Base-by-base conservation (phyloP, 2,329 filamentous ascomycete genomes). In the Hypoxylon sp. region DNA sequence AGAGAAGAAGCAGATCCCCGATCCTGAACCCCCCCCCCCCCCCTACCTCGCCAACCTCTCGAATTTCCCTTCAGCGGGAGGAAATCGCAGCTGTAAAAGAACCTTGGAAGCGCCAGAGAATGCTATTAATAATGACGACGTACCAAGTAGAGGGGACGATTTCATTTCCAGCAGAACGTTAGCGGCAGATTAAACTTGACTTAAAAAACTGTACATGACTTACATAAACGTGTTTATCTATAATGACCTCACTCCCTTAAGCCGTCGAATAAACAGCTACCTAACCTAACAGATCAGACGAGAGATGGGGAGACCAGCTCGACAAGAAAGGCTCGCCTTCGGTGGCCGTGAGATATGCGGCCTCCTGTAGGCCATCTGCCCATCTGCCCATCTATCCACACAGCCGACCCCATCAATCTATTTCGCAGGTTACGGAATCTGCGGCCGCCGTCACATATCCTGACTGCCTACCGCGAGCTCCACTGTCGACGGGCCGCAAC, bases 21-120 rank as follows among this genome's bases (percentile, higher is more conserved):
- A 41, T 45, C 29, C 53, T 58, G n/a, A n/a, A n/a, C n/a, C n/a
- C n/a, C n/a, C n/a, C n/a, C n/a, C n/a, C n/a, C n/a, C n/a, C n/a
- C n/a, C n/a, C n/a, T n/a, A n/a, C n/a, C n/a, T n/a, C n/a, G n/a
- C 61, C 61, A 64, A 47, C 61, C 61, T 62, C 61, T 58, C 55
- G 48, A 64, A 51, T 64, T 64, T 64, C 41, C 9, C 50, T 55
- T 53, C 35, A 54, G 47, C 41, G 29, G 42, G 42, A 48, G 48
- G n/a, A n/a, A n/a, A n/a, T n/a, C n/a, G n/a, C n/a, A n/a, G n/a
- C n/a, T n/a, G n/a, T n/a, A n/a, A n/a, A n/a, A n/a, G n/a, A n/a
- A n/a, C n/a, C n/a, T n/a, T n/a, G n/a, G n/a, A n/a, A n/a, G n/a
- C n/a, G n/a, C n/a, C n/a, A n/a, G n/a, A n/a, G 26, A 26, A 9